These are phyloP conservation scores for Mucor piriformis DNA, from an alignment of 371 early-diverging fungal species.

Conservation along the genomic window DNA sequence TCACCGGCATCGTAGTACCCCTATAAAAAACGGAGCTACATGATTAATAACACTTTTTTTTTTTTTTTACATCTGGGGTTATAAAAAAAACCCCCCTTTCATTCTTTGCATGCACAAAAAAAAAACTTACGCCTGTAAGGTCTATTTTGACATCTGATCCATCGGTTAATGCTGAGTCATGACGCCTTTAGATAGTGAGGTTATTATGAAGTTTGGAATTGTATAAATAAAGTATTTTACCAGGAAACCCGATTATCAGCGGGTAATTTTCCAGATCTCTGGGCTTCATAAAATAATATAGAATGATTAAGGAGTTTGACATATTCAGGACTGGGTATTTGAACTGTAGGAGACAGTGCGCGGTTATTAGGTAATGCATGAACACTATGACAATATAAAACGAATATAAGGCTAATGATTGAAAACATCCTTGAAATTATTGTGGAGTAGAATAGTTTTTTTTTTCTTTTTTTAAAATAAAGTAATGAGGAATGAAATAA, in stretches of 20 bases:
- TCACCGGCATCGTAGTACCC: conserved; percentile 50
- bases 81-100: neutral
- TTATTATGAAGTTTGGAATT: neutral
- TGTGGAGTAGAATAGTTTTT: too few relatives aligned
- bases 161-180: conserved; percentile 55
- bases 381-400: neutral
- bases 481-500: too few relatives aligned
- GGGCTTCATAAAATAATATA: conserved; percentile 60
- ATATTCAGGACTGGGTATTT: conserved; percentile 17
- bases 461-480: too few relatives aligned
- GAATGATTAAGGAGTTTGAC: conserved; percentile 40
- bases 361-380: neutral
- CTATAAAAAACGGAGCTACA: conserved; percentile 8
- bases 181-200: conserved; percentile 37
- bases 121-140: conserved; percentile 39
- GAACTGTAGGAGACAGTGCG: conserved; percentile 6
- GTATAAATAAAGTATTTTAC: conserved; percentile 16
- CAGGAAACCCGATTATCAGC: conserved; percentile 51
- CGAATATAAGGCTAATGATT: neutral
- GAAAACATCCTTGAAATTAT: neutral
- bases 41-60: too few relatives aligned
- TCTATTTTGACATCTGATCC: conserved; percentile 48
- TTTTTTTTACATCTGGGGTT: neutral
- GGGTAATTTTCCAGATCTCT: conserved; percentile 55
- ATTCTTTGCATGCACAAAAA: neutral